Evolutionary conservation across 805 yeast species (phyloP).

Genomic region (Lachancea sp.): DNA sequence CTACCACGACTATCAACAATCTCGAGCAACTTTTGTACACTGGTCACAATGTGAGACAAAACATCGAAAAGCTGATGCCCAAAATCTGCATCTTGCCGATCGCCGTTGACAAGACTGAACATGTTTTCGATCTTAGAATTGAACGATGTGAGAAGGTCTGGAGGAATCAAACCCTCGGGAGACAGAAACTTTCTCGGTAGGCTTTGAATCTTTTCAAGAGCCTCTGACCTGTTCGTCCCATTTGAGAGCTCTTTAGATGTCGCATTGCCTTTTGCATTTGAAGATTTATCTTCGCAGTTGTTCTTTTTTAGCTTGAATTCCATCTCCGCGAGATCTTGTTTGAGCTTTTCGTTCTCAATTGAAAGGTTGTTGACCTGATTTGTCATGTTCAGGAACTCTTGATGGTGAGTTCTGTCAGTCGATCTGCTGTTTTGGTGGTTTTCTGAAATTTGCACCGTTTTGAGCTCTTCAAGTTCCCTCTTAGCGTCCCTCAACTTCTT

Average conservation of each 20-base stretch:
- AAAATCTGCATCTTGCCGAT: not conserved
- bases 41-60: slow-evolving; percentile 22
- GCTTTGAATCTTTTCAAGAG: slow-evolving; percentile 6
- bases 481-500: slow-evolving; percentile 10
- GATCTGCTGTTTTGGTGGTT: slow-evolving; percentile 1
- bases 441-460: not conserved
- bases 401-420: slow-evolving; percentile 18
- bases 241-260: too few relatives aligned
- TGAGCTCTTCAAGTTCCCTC: slow-evolving; percentile 9
- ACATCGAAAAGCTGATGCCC: slow-evolving; percentile 20
- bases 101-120: slow-evolving; percentile 1
- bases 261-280: not conserved
- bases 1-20: slow-evolving; percentile 23
- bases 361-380: slow-evolving; percentile 25
- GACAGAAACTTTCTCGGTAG: slow-evolving; percentile 11
- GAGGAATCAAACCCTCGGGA: slow-evolving; percentile 9
- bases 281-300: slow-evolving; percentile 3
- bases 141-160: slow-evolving; percentile 5
- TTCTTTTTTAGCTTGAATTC: slow-evolving; percentile 34
- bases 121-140: slow-evolving; percentile 2
- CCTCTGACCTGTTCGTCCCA: not conserved
- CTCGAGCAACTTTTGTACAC: slow-evolving; percentile 16
- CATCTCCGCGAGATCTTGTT: slow-evolving; percentile 40
- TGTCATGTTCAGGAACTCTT: slow-evolving; percentile 21
- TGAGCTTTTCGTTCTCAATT: slow-evolving; percentile 32